These are phyloP conservation scores for Austroboletus eburneus DNA, from an alignment of 768 basidiomycete species.

Conservation along the genomic window DNA sequence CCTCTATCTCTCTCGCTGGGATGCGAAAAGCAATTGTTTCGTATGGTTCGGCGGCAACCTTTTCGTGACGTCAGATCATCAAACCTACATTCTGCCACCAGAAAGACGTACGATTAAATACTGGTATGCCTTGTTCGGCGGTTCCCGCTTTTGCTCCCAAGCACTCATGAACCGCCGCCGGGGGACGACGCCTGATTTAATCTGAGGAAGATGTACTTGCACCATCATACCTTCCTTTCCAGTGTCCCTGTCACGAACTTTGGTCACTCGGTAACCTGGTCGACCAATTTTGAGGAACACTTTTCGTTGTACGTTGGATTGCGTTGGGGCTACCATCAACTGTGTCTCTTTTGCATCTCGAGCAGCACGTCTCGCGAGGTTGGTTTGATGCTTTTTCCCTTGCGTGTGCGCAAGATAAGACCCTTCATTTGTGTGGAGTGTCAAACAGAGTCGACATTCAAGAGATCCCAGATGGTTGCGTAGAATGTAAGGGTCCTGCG, in stretches of 20 bases:
- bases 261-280: conserved; percentile 94
- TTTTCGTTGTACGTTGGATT: conserved; percentile 81
- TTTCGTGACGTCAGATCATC: conserved; percentile 25
- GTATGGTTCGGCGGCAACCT: conserved; percentile 99
- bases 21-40: conserved; percentile 99
- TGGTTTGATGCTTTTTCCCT: conserved; percentile 99
- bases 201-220: conserved; percentile 93
- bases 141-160: conserved; percentile 95
- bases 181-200: conserved; percentile 81
- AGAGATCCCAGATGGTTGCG: conserved; percentile 98
- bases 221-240: conserved; percentile 97
- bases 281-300: conserved; percentile 96
- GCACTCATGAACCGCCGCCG: conserved; percentile 93
- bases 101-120: conserved; percentile 81
- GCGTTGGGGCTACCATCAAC: conserved; percentile 81
- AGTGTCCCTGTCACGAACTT: conserved; percentile 87
- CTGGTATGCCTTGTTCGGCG: conserved; percentile 94
- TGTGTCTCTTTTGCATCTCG: conserved; percentile 93
- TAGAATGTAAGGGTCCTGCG: conserved; percentile 93
- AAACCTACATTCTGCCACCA: conserved; percentile 13
- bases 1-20: conserved; percentile 95
- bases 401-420: conserved; percentile 99
- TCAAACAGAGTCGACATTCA: conserved; percentile 96
- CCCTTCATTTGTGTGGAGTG: conserved; percentile 98
- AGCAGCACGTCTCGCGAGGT: conserved; percentile 95